Evolutionary conservation across 257 asterid genomes (phyloP), one percentile per base, ranked within the genome.

Genomic region (Datura wrightii): DNA sequence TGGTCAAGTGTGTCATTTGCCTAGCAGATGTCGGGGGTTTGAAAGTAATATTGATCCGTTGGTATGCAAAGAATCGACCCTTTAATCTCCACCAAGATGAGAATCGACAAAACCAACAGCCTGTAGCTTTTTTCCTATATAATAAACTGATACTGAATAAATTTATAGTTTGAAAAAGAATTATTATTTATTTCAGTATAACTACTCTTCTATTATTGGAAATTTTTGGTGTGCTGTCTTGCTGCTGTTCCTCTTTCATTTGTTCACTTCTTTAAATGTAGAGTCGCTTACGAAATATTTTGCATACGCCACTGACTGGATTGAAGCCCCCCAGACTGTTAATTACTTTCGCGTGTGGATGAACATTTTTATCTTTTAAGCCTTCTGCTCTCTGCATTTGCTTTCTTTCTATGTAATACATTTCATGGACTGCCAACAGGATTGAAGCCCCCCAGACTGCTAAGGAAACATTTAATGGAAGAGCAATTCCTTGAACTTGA

Each of bases 401-500:
- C 82, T 16, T 15, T 50, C 24, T 31, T 76, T 52, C 41, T 24
- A 31, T 50, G 31, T 52, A 34, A 52, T 52, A 52, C 46, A 52
- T 31, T 34, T 8, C 82, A 34, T 78, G 63, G 62, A 5, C 82
- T 52, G 15, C 58, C 62, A 63, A 71, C 90, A 93, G 98, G 92
- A 83, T 88, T 92, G 93, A 92, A 88, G 53, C 85, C 92, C 10
- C 83, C 93, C 3, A 90, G 94, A 81, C 53, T 87, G 76, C 74
- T 88, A 56, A 87, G 89, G 56, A 89, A 92, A 86, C 94, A 89
- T 85, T 88, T 87, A 60, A 80, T 86, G 89, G 95, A 91, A 84
- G 94, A 90, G 58, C 91, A 87, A 18, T 86, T 88, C 72, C 85
- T 94, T 83, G 96, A 95, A 86, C 84, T 74, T 24, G 95, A 92